Conservation (phyloP, 192 early-diverging fungal genomes). For the Dissophora ornata region DNA sequence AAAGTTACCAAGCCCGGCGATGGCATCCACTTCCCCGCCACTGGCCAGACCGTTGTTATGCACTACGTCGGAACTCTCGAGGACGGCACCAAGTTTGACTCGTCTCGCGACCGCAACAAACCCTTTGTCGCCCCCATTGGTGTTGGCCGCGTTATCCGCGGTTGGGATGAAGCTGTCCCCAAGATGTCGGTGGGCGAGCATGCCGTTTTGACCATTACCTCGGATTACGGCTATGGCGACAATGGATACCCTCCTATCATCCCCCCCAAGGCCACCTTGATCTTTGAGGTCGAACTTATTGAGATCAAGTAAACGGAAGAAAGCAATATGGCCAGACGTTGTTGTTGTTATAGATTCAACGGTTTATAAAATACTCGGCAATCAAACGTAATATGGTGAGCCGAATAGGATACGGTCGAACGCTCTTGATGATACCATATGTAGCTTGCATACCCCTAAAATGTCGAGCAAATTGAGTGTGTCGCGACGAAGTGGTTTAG, state of each 20-base stretch:
- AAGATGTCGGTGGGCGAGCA: conserved; percentile 90
- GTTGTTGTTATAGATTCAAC: no score
- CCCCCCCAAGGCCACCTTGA: conserved; percentile 76
- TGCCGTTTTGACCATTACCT: conserved; percentile 82
- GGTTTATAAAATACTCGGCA: no score
- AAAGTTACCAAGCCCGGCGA: conserved; percentile 40
- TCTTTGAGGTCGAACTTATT: conserved; percentile 86
- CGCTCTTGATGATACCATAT: no score
- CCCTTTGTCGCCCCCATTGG: conserved; percentile 93
- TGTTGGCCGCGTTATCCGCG: conserved; percentile 89
- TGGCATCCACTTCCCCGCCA: conserved; percentile 51
- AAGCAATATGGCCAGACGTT: no score
- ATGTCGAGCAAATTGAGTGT: no score
- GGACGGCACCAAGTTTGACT: conserved; percentile 88
- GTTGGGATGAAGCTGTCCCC: conserved; percentile 80
- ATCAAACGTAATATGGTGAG: no score
- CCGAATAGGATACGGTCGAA: no score
- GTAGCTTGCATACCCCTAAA: no score
- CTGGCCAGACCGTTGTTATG: conserved; percentile 67
- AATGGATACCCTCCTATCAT: conserved; percentile 75
- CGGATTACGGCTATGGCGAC: conserved; percentile 77
- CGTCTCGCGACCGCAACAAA: conserved; percentile 81
- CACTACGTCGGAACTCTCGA: conserved; percentile 64
- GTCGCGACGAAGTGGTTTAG: no score
- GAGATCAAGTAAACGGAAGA: no score